Conservation (phyloP, 108 stramenopile genomes). For the Fistulifera pelliculosa region DNA sequence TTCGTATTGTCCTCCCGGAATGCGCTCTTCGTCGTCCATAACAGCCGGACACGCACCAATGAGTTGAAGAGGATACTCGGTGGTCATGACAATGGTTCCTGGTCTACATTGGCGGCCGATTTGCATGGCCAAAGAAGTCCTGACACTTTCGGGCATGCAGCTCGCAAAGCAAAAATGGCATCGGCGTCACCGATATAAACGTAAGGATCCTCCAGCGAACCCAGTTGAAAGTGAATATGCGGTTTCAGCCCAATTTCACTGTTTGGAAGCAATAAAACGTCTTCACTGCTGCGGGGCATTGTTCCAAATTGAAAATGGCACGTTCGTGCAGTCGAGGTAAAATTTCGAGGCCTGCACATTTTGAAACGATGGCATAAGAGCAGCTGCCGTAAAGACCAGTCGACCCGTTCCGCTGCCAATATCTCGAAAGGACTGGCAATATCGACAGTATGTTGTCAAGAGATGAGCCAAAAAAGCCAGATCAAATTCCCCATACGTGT, state of each 20-base stretch:
- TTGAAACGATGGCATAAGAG: conserved; percentile 55
- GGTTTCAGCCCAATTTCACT: too few species aligned
- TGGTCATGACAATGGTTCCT: conserved; percentile 70
- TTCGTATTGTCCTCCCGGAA: conserved; percentile 17
- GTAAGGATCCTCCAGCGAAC: conserved; percentile 50
- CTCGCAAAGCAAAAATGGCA: conserved; percentile 63
- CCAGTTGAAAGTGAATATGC: conserved; percentile 26
- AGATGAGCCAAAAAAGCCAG: conserved; percentile 50
- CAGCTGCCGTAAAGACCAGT: conserved; percentile 65
- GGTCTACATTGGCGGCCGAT: conserved; percentile 66
- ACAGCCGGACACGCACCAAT: conserved; percentile 7
- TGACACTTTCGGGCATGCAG: conserved; percentile 38
- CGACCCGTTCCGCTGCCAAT: conserved; percentile 74
- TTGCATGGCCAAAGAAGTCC: conserved; percentile 36
- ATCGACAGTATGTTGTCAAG: conserved; percentile 8
- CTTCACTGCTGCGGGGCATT: conserved; percentile 10
- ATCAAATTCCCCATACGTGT: conserved; percentile 82
- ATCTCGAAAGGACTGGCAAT: conserved; percentile 37
- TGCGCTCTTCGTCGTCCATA: too few species aligned
- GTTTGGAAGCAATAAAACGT: too few species aligned
- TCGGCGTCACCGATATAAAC: conserved; percentile 64
- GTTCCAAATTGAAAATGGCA: conserved; percentile 25
- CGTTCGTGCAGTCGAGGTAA: conserved; percentile 45
- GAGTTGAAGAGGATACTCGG: conserved; percentile 50
- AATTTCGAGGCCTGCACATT: conserved; percentile 59